phyloP scores from a whole-genome alignment of 169 alveolate genomes.

The Plasmodium coatneyi region DNA sequence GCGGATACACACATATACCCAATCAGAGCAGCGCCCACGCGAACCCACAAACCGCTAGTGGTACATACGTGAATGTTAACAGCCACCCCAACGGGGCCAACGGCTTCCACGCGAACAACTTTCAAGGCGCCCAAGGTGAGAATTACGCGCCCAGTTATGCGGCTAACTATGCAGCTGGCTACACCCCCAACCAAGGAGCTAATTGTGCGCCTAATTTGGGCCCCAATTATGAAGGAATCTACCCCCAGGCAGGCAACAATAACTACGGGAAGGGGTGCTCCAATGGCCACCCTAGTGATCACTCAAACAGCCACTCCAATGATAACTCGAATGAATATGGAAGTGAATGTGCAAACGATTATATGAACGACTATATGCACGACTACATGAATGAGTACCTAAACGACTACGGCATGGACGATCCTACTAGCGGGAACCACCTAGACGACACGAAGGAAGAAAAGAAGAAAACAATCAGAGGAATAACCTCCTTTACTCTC shows the following conservation, averaged over 20 bases:
- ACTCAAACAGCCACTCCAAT: neutral
- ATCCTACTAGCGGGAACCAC: neutral
- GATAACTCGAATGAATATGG: neutral
- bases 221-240: neutral
- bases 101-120: neutral
- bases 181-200: neutral
- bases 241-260: neutral
- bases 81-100: neutral
- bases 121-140: neutral
- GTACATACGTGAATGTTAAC: neutral
- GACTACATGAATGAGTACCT: slow-evolving; percentile 3
- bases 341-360: neutral
- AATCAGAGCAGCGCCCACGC: no score
- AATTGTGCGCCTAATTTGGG: neutral
- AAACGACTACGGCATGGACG: neutral
- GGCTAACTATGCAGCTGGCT: neutral
- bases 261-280: neutral
- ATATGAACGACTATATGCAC: neutral
- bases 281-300: neutral
- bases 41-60: neutral
- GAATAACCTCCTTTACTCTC: slow-evolving; percentile 60
- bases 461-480: slow-evolving; percentile 33
- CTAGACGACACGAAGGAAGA: slow-evolving; percentile 12
- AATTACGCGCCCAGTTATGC: neutral
- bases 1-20: neutral